Base-by-base conservation (phyloP, 2,329 filamentous ascomycete species). In the Colletotrichum eremochloae region DNA sequence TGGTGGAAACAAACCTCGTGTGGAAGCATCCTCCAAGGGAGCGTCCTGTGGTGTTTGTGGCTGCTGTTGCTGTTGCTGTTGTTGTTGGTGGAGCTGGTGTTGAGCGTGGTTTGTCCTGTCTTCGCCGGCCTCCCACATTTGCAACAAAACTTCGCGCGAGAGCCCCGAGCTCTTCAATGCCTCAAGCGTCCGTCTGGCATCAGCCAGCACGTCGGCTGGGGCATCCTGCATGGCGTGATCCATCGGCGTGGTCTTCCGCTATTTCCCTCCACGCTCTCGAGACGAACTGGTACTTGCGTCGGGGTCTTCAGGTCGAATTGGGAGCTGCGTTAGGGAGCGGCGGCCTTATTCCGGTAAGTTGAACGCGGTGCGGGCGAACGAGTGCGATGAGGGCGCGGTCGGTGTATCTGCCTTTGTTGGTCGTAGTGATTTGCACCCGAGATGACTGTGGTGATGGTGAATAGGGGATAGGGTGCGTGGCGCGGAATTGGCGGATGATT, bases 161-260 rank as follows among this genome's bases (percentile, higher is more conserved):
- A 85, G 76, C 56, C 84, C 84, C 20, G 83, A 84, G 72, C 85
- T 84, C 74, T 85, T 85, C 74, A 85, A 77, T 57, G 81, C 81
- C 78, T 85, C 83, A 8, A 85, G 80, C 69, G 84, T 85, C 76
- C 84, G 83, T 57, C 84, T 79, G 56, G 84, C 84, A 77, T 85
- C 84, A 29, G 81, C 82, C 67, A 85, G 80, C 65, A 85, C 81
- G 78, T 85, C 81, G 73, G 84, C 82, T 20, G 84, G 80, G 31
- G 80, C 82, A 52, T 82, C 76, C 57, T 74, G 74, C 74, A 75
- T 75, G n/a, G 63, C 40, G 48, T 75, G 72, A 62, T 75, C 74
- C 74, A 75, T 75, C 44, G 65, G 40, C 15, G 42, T 40, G 29
- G 33, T 60, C 38, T 60, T 60, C 68, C 64, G 36, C 63, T 64